A percentile compares a stretch with the other conserved stretches of the same genome.
Evolutionary conservation across 495 filamentous ascomycete genomes (phyloP).

Genomic region (Penicillium tannophilum): DNA sequence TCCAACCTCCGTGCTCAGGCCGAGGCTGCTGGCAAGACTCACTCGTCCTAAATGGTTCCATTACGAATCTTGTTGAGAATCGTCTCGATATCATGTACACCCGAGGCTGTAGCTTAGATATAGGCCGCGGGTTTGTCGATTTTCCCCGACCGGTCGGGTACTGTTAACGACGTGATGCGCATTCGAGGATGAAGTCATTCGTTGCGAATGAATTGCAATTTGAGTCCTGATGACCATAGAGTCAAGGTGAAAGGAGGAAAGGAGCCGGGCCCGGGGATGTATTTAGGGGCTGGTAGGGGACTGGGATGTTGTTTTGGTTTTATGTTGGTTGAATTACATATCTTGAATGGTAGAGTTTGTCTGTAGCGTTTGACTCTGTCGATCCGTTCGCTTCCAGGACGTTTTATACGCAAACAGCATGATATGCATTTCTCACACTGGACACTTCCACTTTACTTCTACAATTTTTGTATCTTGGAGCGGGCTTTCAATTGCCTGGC

Average conservation of each 20-base stretch:
- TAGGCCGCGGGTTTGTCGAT: constrained; percentile 22
- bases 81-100: constrained; percentile 19
- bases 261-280: constrained; percentile 14
- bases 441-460: no score
- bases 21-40: constrained; percentile 66
- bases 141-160: constrained; percentile 15
- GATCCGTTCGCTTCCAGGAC: neutral
- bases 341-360: constrained; percentile 11
- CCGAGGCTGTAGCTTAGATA: constrained; percentile 11
- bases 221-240: constrained; percentile 14
- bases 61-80: constrained; percentile 18
- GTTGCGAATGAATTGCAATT: constrained; percentile 14
- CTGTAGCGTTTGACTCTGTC: constrained; percentile 1
- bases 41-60: constrained; percentile 31
- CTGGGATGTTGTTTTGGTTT: constrained; percentile 1
- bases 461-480: neutral
- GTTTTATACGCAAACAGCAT: neutral
- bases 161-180: constrained; percentile 10
- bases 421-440: neutral
- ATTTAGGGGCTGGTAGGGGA: neutral
- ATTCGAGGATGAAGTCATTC: constrained; percentile 8
- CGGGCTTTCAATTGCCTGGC: neutral
- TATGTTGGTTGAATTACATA: constrained; percentile 14
- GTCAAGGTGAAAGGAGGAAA: constrained; percentile 8
- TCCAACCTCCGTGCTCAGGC: constrained; percentile 89